These are phyloP conservation scores for Pelargonium citronellum DNA, from an alignment of 441 rosid species.

Conservation along the genomic window DNA sequence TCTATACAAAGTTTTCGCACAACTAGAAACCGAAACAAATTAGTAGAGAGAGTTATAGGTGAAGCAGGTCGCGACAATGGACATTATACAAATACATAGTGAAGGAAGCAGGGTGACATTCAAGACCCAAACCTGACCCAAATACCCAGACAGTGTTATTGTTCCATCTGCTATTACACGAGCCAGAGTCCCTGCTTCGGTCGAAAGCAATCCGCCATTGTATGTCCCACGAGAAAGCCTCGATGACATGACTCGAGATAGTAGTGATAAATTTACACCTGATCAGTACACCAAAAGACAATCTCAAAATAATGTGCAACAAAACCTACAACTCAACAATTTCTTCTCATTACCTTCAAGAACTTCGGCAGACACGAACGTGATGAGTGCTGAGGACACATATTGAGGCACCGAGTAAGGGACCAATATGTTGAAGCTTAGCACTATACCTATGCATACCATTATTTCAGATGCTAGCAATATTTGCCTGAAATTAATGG, in stretches of 20 bases:
- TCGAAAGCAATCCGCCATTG: constrained; percentile 50
- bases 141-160: constrained; percentile 43
- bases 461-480: constrained; percentile 43
- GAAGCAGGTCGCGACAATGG: constrained; percentile 40
- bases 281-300: constrained; percentile 2
- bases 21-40: neutral
- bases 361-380: constrained; percentile 48
- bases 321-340: neutral
- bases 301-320: neutral
- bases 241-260: constrained; percentile 49
- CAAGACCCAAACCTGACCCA: constrained; percentile 37
- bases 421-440: constrained; percentile 37
- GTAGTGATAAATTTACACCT: constrained; percentile 51
- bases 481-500: constrained; percentile 39
- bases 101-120: constrained; percentile 46
- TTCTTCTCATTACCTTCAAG: constrained; percentile 43
- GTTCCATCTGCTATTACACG: constrained; percentile 55
- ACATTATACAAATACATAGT: constrained; percentile 33
- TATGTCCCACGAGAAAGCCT: constrained; percentile 53
- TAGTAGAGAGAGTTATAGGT: constrained; percentile 40
- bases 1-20: too few relatives aligned
- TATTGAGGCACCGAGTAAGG: constrained; percentile 43
- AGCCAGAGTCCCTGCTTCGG: constrained; percentile 53
- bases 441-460: constrained; percentile 41
- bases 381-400: constrained; percentile 37